Percentiles rank a stretch among this genome's conserved stretches.
These are phyloP conservation scores for Madurella fahalii DNA, from an alignment of 2,329 filamentous ascomycete genomes.

Conservation along the genomic window DNA sequence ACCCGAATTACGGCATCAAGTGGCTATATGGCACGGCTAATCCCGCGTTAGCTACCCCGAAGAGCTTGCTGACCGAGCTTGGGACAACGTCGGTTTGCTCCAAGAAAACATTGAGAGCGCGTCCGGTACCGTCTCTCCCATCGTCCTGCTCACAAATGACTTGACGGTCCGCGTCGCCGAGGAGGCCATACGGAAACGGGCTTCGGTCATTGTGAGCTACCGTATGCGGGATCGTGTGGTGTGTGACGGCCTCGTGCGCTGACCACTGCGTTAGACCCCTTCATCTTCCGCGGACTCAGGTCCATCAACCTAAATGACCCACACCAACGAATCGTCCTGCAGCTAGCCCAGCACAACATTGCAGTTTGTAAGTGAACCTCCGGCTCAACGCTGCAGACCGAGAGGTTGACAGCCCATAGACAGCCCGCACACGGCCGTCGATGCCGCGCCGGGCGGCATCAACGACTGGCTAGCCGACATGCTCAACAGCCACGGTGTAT, in stretches of 20 bases:
- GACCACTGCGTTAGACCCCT: slow-evolving; percentile 62
- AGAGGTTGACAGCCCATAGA: slow-evolving; percentile 35
- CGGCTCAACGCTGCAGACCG: neutral
- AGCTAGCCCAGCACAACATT: slow-evolving; percentile 78
- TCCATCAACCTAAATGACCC: slow-evolving; percentile 77
- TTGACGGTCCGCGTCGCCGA: slow-evolving; percentile 84
- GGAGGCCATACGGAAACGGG: slow-evolving; percentile 75
- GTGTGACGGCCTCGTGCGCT: neutral
- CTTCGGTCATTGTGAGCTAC: slow-evolving; percentile 82
- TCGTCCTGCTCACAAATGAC: slow-evolving; percentile 70
- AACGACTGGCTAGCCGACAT: slow-evolving; percentile 94
- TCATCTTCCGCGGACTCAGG: slow-evolving; percentile 93
- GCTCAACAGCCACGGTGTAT: slow-evolving; percentile 46
- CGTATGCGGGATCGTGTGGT: slow-evolving; percentile 48
- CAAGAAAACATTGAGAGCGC: slow-evolving; percentile 39
- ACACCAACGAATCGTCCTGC: slow-evolving; percentile 80
- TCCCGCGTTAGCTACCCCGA: slow-evolving; percentile 71
- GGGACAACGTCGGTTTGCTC: slow-evolving; percentile 94
- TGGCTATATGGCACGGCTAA: neutral
- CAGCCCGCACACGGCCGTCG: slow-evolving; percentile 90
- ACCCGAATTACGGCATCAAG: neutral
- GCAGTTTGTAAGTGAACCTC: slow-evolving; percentile 59
- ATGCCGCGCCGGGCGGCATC: slow-evolving; percentile 78
- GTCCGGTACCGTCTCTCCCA: slow-evolving; percentile 20
- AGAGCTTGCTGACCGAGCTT: slow-evolving; percentile 79